Base-by-base conservation (phyloP, 139 green algal genomes). In the Zygnema circumcarinatum region DNA sequence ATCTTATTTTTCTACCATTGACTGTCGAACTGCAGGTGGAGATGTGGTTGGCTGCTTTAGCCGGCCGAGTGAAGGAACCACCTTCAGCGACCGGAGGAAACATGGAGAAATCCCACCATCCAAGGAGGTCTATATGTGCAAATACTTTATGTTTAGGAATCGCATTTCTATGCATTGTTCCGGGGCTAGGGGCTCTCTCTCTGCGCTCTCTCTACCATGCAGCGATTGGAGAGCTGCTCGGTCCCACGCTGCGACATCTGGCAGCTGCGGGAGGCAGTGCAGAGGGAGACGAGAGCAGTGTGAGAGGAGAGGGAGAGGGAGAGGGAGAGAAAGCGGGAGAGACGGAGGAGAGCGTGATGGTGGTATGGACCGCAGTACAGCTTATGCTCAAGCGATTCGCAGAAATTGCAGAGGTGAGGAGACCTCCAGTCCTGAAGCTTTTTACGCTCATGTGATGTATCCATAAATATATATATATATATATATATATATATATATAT, bases 371-470 rank as follows among this genome's bases (percentile, higher is more conserved):
- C 35, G 16, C 69, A 78, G 36, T 78, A 16, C 69, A 78, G 16
- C 69, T 78, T 41, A 39, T 78, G 69, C 16, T 78, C 11, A 78
- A 20, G 16, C 69, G 69, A 39, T 78, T 78, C 16, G 69, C 69
- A 52, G 69, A 78, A 41, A 41, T 78, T 11, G 69, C 69, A 52
- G 69, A 78, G 69, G 69, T 78, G 69, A 78, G 54, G 25, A 72
- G 25, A 72, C 54, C 54, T n/a, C n/a, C n/a, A n/a, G n/a, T n/a
- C n/a, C n/a, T n/a, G n/a, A n/a, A n/a, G n/a, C n/a, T n/a, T n/a
- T n/a, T n/a, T n/a, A n/a, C n/a, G n/a, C n/a, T n/a, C n/a, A n/a
- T n/a, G n/a, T n/a, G n/a, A n/a, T n/a, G n/a, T n/a, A n/a, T n/a
- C n/a, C n/a, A n/a, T n/a, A n/a, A n/a, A n/a, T n/a, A n/a, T n/a